A percentile compares a stretch with the other conserved stretches of the same genome.
These are phyloP conservation scores for Phytophthora uliginosa DNA, from an alignment of 352 stramenopile species.

Conservation along the genomic window DNA sequence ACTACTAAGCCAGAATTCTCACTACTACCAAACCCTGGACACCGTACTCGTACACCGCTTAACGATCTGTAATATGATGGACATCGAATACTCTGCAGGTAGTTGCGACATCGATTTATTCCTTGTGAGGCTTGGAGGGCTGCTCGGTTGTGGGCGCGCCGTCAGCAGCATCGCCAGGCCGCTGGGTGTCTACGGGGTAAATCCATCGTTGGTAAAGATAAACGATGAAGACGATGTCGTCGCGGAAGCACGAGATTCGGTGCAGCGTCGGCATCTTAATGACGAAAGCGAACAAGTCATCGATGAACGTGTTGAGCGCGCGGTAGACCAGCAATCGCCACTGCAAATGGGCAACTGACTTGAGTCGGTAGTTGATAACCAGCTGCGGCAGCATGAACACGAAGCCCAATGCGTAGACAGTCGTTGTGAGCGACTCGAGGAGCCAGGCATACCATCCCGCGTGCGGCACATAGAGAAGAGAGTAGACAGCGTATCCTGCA, in stretches of 20 bases:
- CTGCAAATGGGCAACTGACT: constrained; percentile 92
- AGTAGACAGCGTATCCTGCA: constrained; percentile 84
- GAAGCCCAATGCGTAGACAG: constrained; percentile 93
- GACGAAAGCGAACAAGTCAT: constrained; percentile 94
- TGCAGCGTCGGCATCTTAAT: constrained; percentile 95
- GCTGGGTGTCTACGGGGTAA: constrained; percentile 86
- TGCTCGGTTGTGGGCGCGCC: constrained; percentile 15
- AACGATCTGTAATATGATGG: too few species aligned
- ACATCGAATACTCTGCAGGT: too few species aligned
- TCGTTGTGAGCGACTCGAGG: constrained; percentile 87
- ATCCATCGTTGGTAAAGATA: constrained; percentile 94
- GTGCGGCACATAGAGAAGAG: constrained; percentile 87
- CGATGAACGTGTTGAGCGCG: constrained; percentile 95
- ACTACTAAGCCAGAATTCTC: too few species aligned
- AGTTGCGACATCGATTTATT: constrained; percentile 14
- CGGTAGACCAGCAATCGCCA: constrained; percentile 97
- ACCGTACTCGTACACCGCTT: too few species aligned
- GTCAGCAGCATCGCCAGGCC: constrained; percentile 31
- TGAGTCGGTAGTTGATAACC: constrained; percentile 95
- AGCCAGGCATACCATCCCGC: constrained; percentile 88
- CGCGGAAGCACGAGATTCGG: constrained; percentile 89
- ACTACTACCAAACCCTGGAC: too few species aligned
- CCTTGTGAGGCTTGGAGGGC: constrained; percentile 31
- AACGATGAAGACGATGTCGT: constrained; percentile 93
- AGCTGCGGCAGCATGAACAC: constrained; percentile 94